Conservation (phyloP, 2,329 filamentous ascomycete species). For the Botryotinia calthae region DNA sequence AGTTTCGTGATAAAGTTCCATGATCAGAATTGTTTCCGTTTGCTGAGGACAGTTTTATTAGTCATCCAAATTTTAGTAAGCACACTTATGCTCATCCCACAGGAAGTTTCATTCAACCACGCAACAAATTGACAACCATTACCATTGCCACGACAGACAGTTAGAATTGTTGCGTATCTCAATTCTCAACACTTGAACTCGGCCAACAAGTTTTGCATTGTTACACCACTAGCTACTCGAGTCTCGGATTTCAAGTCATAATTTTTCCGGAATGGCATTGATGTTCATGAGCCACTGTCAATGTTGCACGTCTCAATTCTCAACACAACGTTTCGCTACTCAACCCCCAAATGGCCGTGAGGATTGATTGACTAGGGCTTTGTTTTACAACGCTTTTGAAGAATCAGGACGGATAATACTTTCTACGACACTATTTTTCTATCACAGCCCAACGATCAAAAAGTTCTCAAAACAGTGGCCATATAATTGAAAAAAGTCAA, state of each 20-base stretch:
- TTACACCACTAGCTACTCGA: slow-evolving; percentile 14
- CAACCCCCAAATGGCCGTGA: not conserved
- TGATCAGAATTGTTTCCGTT: not conserved
- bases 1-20: not conserved
- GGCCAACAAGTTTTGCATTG: not conserved
- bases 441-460: not conserved
- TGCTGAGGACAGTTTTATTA: not conserved
- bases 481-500: not conserved
- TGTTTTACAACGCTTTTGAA: not conserved
- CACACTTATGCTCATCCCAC: not conserved
- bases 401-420: not conserved
- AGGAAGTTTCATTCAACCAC: not conserved
- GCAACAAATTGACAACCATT: not conserved
- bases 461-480: not conserved
- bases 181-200: not conserved
- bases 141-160: not conserved
- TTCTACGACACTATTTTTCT: no score
- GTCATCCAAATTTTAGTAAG: not conserved
- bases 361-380: not conserved
- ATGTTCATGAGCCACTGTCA: slow-evolving; percentile 13
- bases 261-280: slow-evolving; percentile 21
- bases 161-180: not conserved
- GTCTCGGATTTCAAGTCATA: slow-evolving; percentile 16
- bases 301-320: slow-evolving; percentile 12
- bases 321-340: not conserved